Conservation (phyloP, 2,329 filamentous ascomycete species). For the Alternaria triticimaculans region DNA sequence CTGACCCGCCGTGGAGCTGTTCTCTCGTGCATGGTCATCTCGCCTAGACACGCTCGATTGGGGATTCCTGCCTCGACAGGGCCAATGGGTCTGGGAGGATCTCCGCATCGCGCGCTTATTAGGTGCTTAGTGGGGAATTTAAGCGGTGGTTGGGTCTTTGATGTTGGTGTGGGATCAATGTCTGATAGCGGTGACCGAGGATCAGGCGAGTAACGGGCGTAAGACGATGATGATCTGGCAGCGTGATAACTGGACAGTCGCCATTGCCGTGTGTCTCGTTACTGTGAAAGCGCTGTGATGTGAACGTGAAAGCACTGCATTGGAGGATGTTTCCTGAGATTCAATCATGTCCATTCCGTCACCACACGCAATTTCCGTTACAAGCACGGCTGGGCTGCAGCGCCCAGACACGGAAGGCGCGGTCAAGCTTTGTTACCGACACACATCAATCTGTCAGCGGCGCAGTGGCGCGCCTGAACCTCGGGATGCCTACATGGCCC, state of each 20-base stretch:
- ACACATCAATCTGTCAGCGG: constrained; percentile 1
- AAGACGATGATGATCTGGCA: neutral
- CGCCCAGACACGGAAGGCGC: constrained; percentile 16
- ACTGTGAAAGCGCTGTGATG: neutral
- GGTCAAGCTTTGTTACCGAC: constrained; percentile 3
- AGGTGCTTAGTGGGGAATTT: neutral
- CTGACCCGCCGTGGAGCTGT: constrained; percentile 18
- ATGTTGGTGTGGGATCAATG: neutral
- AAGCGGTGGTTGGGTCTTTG: neutral
- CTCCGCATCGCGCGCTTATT: neutral
- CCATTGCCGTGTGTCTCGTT: neutral
- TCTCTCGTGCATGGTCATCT: constrained; percentile 4
- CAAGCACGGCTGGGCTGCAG: neutral
- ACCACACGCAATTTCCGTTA: neutral
- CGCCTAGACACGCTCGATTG: constrained; percentile 11
- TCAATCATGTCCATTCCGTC: neutral
- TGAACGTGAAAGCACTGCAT: neutral
- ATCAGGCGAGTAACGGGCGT: constrained; percentile 3
- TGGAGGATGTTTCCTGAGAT: neutral
- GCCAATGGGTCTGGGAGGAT: constrained; percentile 2
- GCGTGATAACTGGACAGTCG: neutral
- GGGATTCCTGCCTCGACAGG: constrained; percentile 5
- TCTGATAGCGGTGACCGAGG: neutral
- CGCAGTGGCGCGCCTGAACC: neutral
- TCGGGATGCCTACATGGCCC: neutral